Conservation (phyloP, 768 basidiomycete species). For the Hericium alpestre region DNA sequence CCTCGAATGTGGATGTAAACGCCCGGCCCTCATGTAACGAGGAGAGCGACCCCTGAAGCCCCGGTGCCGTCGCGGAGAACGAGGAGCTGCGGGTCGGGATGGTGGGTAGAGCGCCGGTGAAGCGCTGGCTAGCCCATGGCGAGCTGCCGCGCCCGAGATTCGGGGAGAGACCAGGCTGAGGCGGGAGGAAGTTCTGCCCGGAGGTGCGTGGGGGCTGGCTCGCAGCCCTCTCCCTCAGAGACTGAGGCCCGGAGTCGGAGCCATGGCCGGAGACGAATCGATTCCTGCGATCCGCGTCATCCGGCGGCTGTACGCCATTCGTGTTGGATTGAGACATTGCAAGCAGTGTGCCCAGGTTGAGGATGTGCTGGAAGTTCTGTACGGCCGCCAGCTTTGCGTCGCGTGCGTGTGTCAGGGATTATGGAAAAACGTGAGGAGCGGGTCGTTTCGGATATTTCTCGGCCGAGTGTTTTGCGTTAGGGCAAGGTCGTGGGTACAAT, state of each 20-base stretch:
- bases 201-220: conserved; percentile 57
- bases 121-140: conserved; percentile 35
- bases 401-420: conserved; percentile 1
- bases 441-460: conserved; percentile 9
- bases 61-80: conserved; percentile 41
- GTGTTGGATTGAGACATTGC: conserved; percentile 25
- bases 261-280: conserved; percentile 39
- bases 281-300: conserved; percentile 49
- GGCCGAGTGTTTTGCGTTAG: neutral
- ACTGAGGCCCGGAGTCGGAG: conserved; percentile 31
- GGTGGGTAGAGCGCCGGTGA: conserved; percentile 31
- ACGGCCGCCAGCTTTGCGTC: conserved; percentile 6
- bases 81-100: conserved; percentile 60
- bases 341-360: conserved; percentile 12
- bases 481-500: conserved; percentile 9
- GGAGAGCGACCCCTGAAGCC: conserved; percentile 45
- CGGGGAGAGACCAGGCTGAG: conserved; percentile 32
- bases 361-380: conserved; percentile 18
- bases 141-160: conserved; percentile 34
- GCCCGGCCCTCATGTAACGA: conserved; percentile 52
- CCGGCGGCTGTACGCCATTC: conserved; percentile 22
- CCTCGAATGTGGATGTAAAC: conserved; percentile 73
- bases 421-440: neutral
- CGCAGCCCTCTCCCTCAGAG: conserved; percentile 52
- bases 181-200: conserved; percentile 35